Evolutionary conservation across 345 rosid genomes (phyloP).

Genomic region (Salix exigua): DNA sequence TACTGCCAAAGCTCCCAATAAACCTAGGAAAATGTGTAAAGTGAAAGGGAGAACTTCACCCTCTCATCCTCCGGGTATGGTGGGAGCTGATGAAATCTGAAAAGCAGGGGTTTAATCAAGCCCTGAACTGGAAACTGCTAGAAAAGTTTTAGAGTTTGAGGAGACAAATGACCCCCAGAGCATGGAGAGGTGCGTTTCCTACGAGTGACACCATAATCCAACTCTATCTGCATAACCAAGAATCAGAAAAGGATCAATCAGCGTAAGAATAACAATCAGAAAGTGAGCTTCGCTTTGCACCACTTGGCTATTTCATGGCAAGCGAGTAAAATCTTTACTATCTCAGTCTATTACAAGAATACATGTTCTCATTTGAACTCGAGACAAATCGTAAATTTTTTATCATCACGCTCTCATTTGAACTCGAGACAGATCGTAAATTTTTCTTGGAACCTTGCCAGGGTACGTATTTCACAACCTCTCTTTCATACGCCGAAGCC

Average conservation of each 20-base stretch:
- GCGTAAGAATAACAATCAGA: background rate
- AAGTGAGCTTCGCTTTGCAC: background rate
- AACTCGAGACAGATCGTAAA: too few species aligned
- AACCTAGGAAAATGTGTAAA: constrained; percentile 16
- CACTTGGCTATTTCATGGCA: too few species aligned
- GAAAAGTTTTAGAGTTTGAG: background rate
- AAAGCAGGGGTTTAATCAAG: background rate
- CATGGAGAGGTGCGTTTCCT: background rate
- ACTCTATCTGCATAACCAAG: background rate
- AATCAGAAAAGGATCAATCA: background rate
- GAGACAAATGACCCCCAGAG: background rate
- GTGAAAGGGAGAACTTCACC: background rate
- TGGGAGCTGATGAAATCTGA: background rate
- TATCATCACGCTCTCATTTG: too few species aligned
- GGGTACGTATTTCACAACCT: constrained; percentile 3
- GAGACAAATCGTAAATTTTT: too few species aligned
- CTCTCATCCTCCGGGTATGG: background rate
- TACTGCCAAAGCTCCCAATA: constrained; percentile 3
- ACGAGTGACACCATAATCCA: background rate
- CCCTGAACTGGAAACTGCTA: background rate
- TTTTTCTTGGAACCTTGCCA: too few species aligned
- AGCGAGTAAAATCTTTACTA: too few species aligned
- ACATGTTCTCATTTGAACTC: too few species aligned
- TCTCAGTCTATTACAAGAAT: too few species aligned
- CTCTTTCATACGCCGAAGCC: constrained; percentile 15